Evolutionary conservation across 2,329 filamentous ascomycete species (phyloP).

Genomic region (Didymella keratinophila): DNA sequence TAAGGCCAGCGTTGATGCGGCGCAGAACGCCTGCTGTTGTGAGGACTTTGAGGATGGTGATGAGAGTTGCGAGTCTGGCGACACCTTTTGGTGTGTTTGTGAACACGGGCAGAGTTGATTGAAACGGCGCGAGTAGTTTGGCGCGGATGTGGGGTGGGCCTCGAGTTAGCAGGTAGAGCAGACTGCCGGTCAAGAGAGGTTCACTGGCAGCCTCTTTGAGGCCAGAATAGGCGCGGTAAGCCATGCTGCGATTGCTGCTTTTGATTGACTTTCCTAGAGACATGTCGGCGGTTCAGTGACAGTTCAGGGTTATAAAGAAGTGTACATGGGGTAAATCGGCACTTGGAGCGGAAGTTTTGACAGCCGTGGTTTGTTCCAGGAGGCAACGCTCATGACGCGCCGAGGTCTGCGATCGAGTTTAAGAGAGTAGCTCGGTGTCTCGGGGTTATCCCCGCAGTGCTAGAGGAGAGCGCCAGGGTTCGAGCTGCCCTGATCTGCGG

Average conservation of each 20-base stretch:
- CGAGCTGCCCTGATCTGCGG: neutral
- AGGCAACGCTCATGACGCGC: neutral
- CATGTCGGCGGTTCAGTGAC: neutral
- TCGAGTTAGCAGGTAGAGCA: constrained; percentile 37
- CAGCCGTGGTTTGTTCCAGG: neutral
- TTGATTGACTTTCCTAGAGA: constrained; percentile 3
- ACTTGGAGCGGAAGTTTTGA: neutral
- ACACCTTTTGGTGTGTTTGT: constrained; percentile 31
- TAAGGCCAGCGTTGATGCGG: constrained; percentile 30
- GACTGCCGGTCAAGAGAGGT: constrained; percentile 31
- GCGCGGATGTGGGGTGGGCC: constrained; percentile 34
- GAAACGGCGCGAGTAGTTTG: constrained; percentile 33
- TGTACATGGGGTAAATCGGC: neutral
- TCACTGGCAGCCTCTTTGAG: constrained; percentile 18
- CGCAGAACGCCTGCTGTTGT: constrained; percentile 28
- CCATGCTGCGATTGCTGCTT: constrained; percentile 14
- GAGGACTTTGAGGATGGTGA: constrained; percentile 35
- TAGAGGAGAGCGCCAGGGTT: neutral
- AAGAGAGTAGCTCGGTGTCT: constrained; percentile 2
- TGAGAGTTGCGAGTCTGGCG: constrained; percentile 25
- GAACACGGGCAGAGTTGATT: constrained; percentile 20
- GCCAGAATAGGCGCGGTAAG: constrained; percentile 3
- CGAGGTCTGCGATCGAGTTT: constrained; percentile 5
- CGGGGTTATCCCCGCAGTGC: constrained; percentile 1
- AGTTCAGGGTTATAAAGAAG: neutral